Conservation (phyloP, 257 asterid species). For the Osmanthus fragrans region DNA sequence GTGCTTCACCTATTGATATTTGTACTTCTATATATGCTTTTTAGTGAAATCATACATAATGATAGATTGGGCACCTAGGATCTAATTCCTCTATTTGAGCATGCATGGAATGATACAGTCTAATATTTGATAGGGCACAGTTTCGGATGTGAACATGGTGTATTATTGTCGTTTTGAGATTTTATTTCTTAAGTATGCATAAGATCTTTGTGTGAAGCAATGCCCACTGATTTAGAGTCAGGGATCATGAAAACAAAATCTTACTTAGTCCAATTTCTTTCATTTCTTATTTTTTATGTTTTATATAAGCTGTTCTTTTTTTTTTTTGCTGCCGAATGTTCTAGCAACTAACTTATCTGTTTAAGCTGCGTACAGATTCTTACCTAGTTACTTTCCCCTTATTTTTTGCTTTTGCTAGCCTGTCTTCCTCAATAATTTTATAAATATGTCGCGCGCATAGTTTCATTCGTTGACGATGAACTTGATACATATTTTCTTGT, state of each 20-base stretch:
- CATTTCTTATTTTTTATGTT: neutral
- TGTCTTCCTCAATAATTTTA: neutral
- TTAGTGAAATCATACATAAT: neutral
- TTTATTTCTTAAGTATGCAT: neutral
- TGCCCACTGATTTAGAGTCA: neutral
- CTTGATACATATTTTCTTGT: neutral
- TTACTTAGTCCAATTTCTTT: neutral
- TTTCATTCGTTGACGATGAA: neutral
- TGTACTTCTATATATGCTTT: neutral
- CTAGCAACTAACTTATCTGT: neutral
- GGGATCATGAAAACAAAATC: neutral
- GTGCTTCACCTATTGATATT: neutral
- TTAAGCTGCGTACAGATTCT: neutral
- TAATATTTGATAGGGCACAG: neutral
- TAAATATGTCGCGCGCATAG: neutral
- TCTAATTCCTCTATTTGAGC: neutral
- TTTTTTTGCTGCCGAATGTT: neutral
- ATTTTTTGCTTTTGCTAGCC: neutral
- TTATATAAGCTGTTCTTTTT: neutral
- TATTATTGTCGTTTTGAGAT: neutral
- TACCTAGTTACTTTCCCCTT: neutral
- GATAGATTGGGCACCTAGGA: neutral
- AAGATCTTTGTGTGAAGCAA: neutral
- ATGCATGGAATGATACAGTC: neutral
- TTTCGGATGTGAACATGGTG: neutral